phyloP scores from a whole-genome alignment of 371 early-diverging fungal genomes.

The Funneliformis caledonium region DNA sequence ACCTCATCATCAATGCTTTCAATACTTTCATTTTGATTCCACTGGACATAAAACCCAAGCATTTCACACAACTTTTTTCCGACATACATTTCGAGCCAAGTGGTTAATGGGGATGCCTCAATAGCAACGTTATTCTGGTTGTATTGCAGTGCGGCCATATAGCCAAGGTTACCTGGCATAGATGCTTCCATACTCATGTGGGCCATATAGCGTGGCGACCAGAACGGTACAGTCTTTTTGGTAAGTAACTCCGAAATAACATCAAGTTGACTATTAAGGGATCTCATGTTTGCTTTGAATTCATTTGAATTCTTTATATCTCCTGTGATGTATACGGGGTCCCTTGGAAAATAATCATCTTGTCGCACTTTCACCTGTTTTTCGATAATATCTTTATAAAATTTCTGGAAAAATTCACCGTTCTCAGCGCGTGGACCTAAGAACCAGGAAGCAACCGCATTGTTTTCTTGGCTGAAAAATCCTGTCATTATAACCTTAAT shows the following conservation, averaged over 20 bases:
- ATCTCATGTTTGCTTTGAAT: background rate
- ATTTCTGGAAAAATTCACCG: background rate
- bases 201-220: conserved; percentile 19
- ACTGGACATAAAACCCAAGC: conserved; percentile 15
- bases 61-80: conserved; percentile 6
- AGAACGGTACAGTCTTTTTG: background rate
- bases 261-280: background rate
- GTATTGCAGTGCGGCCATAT: conserved; percentile 1
- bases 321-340: background rate
- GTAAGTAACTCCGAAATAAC: background rate
- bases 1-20: background rate
- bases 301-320: background rate
- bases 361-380: background rate
- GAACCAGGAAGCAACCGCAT: conserved; percentile 10
- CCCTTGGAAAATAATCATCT: background rate
- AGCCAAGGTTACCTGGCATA: background rate
- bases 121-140: conserved; percentile 14
- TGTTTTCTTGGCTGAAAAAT: background rate
- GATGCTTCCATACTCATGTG: conserved; percentile 16
- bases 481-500: background rate
- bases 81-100: conserved; percentile 11
- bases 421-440: conserved; percentile 7
- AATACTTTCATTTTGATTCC: background rate
- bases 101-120: conserved; percentile 23
- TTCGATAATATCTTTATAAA: background rate